Evolutionary conservation across 352 stramenopile genomes (phyloP), one percentile per base, ranked within the genome.

Genomic region (Globisporangium splendens): DNA sequence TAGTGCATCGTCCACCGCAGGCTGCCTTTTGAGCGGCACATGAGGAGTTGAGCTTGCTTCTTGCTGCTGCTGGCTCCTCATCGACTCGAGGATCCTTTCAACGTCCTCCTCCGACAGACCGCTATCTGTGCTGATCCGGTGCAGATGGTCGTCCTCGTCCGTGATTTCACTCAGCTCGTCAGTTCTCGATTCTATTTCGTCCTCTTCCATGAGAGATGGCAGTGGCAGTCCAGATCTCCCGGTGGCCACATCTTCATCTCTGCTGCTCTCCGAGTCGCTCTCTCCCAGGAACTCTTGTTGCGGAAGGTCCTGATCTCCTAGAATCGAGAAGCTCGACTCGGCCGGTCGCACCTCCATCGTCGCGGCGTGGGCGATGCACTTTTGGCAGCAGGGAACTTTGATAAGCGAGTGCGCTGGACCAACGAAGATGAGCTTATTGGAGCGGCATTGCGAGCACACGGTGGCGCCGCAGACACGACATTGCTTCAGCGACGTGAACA

Each of bases 371-470:
- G 24, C 5, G 24, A 31, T 15, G 21, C 48, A 53, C 48, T 13
- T n/a, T 12, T 20, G 43, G 43, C 43, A 48, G 43, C 43, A 48
- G 17, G 43, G 15, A n/a, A 48, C 43, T n/a, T 24, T 18, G 43
- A n/a, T 24, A 12, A 48, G 17, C 3, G 43, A 48, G 43, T 20
- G 17, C 24, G 24, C 24, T 31, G 42, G 15, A 0, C 76, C 70
- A 1, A 75, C 31, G 20, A 89, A 83, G 10, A 85, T 55, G 17
- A 60, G 59, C 46, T 78, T 75, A 42, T 88, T 89, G 4, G 70
- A 44, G 12, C 65, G 66, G 61, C 79, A 89, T 55, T 77, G 63
- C 0, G 52, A 59, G 46, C 77, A 88, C 11, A 88, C 67, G 0
- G 68, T 63, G 4, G 56, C 50, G 24, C 66, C 63, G 51, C 79